Evolutionary conservation across 2,329 filamentous ascomycete genomes (phyloP).

Genomic region (Aureobasidium sp.): DNA sequence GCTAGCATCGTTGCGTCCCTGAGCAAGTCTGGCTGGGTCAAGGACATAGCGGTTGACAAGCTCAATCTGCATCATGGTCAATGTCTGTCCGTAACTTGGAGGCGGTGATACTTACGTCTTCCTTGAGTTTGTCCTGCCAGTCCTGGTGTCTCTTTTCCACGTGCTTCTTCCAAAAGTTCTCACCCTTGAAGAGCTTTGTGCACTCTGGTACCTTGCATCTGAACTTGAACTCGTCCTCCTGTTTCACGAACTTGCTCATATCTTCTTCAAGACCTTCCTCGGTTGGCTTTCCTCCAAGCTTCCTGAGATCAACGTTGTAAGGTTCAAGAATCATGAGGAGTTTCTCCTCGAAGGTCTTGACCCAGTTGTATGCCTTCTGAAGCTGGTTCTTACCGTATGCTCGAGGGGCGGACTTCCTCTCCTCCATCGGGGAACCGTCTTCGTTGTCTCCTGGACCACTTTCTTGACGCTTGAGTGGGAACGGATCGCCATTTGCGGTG

Average conservation of each 20-base stretch:
- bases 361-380: constrained; percentile 95
- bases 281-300: constrained; percentile 78
- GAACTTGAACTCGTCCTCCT: constrained; percentile 96
- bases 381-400: constrained; percentile 56
- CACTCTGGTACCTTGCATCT: constrained; percentile 95
- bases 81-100: neutral
- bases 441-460: constrained; percentile 36
- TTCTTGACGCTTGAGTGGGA: constrained; percentile 60
- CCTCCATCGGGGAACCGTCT: constrained; percentile 55
- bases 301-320: constrained; percentile 75
- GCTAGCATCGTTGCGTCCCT: constrained; percentile 86
- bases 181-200: constrained; percentile 93
- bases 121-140: constrained; percentile 71
- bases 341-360: constrained; percentile 97
- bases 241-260: constrained; percentile 78
- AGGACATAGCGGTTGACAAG: constrained; percentile 92
- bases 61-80: constrained; percentile 52
- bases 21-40: constrained; percentile 89
- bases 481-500: constrained; percentile 72
- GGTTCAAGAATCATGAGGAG: constrained; percentile 87
- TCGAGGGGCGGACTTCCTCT: constrained; percentile 61
- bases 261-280: constrained; percentile 86
- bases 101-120: constrained; percentile 58
- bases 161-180: constrained; percentile 96
- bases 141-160: constrained; percentile 91